Evolutionary conservation across 345 rosid genomes (phyloP), one percentile per base, ranked within the genome.

Genomic region (Citrus trifoliata): DNA sequence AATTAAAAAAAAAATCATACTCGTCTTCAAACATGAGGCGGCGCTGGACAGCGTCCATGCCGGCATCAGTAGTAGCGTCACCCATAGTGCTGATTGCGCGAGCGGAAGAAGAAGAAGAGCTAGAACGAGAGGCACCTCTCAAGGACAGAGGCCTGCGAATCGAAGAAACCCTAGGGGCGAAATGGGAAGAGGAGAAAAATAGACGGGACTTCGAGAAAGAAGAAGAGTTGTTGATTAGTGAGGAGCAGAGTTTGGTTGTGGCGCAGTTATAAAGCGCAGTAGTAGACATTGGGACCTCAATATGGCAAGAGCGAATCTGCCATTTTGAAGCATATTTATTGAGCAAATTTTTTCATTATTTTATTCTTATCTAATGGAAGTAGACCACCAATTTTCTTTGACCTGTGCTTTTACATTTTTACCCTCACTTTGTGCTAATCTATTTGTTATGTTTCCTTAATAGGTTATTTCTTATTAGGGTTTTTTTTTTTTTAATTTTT

Each of bases 21-120:
- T 95, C 96, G 85, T 95, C 99, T 33, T 92, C 98, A 53, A 95
- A 93, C 99, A 95, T 93, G 88, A 92, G 99, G 82, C 99, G 98
- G 53, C 98, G 83, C 89, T 95, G 98, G 78, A 95, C 99, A 59
- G 98, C 99, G 83, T 95, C 99, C 98, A 95, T 95, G 83, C 89
- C 93, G 30, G 90, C 88, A 71, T 91, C 95, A 58, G 70, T 16
- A 27, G 86, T 73, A 67, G 82, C 67, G 76, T 86, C 93, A 2
- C 75, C 84, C 95, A 88, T 90, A 90, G 84, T n/a, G 84, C 86
- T 42, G 48, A 35, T 8, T 18, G 25, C 24, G 71, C 59, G 75
- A 18, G 60, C 71, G 80, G 82, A 74, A 48, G 67, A 66, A 55
- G 75, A 80, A 37, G 58, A 16, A 53, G 58, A 18, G 58, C 5